phyloP scores from a whole-genome alignment of 2,329 filamentous ascomycete genomes.

The Chalaropsis ovoidea region DNA sequence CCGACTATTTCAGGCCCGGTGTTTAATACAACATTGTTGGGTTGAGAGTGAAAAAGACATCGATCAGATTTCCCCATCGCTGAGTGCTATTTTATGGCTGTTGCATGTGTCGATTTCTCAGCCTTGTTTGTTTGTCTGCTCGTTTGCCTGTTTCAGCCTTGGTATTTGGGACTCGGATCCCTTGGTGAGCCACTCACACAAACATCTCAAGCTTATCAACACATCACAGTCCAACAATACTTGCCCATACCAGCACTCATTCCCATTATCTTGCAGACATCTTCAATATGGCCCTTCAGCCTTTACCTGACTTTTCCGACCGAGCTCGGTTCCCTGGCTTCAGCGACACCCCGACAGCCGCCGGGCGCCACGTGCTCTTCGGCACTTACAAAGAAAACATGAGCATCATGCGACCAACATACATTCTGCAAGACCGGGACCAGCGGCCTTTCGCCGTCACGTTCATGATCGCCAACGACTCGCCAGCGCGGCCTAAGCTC shows the following conservation, averaged over 20 bases:
- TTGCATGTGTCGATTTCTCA: not conserved
- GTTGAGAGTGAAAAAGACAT: too few relatives aligned
- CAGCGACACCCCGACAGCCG: conserved; percentile 29
- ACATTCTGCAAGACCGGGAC: conserved; percentile 37
- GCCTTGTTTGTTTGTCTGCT: not conserved
- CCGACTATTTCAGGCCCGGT: conserved; percentile 31
- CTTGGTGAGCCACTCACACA: not conserved
- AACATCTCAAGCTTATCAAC: not conserved
- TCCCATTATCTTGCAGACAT: not conserved
- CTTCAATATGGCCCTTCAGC: not conserved
- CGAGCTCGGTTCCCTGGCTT: conserved; percentile 33
- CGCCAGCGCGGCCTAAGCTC: conserved; percentile 33
- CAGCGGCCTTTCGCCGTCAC: conserved; percentile 38
- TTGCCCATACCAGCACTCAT: not conserved
- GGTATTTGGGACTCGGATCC: not conserved
- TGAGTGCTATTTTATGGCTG: not conserved
- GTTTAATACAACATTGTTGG: too few relatives aligned
- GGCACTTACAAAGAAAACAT: conserved; percentile 40
- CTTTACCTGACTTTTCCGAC: conserved; percentile 31
- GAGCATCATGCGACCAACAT: conserved; percentile 42
- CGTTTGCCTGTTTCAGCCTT: conserved; percentile 13
- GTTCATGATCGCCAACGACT: conserved; percentile 36
- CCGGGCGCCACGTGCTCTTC: conserved; percentile 28
- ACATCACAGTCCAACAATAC: too few relatives aligned
- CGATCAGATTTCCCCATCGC: too few relatives aligned